phyloP scores from a whole-genome alignment of 257 asterid genomes.

The Fraxinus pennsylvanica region DNA sequence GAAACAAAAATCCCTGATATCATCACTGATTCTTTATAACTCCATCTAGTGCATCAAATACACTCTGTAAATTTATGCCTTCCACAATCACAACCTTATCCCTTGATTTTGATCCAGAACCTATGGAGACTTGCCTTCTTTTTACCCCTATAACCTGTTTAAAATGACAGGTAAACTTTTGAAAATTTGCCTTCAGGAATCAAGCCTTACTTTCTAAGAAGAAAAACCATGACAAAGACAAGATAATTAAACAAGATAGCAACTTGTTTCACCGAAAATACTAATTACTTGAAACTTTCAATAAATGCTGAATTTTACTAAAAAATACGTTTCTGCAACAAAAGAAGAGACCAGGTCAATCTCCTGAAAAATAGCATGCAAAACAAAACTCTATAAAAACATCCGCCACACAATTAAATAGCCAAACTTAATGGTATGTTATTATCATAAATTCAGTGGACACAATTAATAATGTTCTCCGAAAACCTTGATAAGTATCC shows the following conservation, averaged over 20 bases:
- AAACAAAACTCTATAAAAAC: not conserved
- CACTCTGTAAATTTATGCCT: not conserved
- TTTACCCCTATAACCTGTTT: conserved; percentile 8
- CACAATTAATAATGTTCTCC: not conserved
- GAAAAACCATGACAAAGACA: not conserved
- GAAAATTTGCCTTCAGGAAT: not conserved
- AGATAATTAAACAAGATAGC: not conserved
- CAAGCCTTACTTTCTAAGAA: not conserved
- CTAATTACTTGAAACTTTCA: not conserved
- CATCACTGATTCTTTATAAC: not conserved
- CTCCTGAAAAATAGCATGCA: not conserved
- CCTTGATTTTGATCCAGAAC: conserved; percentile 9
- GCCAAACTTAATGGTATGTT: not conserved
- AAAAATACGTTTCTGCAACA: not conserved
- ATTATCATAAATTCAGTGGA: not conserved
- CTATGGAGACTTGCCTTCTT: conserved; percentile 6
- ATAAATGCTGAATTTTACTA: too few relatives aligned
- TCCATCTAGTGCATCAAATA: not conserved
- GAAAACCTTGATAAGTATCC: not conserved
- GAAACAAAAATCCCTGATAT: not conserved
- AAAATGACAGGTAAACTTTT: not conserved
- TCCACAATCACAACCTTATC: conserved; percentile 12
- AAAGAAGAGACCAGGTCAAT: not conserved
- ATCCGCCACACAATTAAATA: not conserved
- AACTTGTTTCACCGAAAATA: not conserved